Percentiles rank a stretch among this genome's conserved stretches.
Conservation (phyloP, 2,329 filamentous ascomycete species). For the Alternaria ethzedia region DNA sequence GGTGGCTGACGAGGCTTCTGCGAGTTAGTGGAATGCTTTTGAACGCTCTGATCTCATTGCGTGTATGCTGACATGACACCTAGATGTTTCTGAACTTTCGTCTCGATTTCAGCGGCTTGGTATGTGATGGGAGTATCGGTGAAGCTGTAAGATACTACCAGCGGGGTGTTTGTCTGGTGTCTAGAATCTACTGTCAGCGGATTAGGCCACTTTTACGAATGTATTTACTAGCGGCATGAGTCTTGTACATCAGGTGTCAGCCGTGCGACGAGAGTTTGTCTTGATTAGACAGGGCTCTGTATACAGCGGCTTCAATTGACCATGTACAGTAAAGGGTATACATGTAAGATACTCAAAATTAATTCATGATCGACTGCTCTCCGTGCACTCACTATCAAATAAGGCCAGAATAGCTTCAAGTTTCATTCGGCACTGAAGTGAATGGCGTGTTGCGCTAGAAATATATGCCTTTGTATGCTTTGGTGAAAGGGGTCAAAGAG, state of each 20-base stretch:
- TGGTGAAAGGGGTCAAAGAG: background rate
- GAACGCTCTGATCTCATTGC: background rate
- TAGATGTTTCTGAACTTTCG: background rate
- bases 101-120: background rate
- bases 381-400: background rate
- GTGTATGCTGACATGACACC: background rate
- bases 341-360: background rate
- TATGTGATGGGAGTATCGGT: background rate
- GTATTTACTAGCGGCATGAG: background rate
- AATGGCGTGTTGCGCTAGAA: background rate
- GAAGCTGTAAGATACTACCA: background rate
- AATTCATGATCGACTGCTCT: background rate
- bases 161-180: background rate
- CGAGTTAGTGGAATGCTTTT: constrained; percentile 20
- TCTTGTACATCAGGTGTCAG: background rate
- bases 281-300: background rate
- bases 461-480: background rate
- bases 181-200: background rate
- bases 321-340: background rate
- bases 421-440: background rate
- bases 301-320: background rate
- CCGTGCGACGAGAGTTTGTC: background rate
- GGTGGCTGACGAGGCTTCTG: constrained; percentile 16
- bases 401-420: background rate
- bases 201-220: background rate